phyloP scores from a whole-genome alignment of 306 rosid genomes.

The Benincasa hispida region DNA sequence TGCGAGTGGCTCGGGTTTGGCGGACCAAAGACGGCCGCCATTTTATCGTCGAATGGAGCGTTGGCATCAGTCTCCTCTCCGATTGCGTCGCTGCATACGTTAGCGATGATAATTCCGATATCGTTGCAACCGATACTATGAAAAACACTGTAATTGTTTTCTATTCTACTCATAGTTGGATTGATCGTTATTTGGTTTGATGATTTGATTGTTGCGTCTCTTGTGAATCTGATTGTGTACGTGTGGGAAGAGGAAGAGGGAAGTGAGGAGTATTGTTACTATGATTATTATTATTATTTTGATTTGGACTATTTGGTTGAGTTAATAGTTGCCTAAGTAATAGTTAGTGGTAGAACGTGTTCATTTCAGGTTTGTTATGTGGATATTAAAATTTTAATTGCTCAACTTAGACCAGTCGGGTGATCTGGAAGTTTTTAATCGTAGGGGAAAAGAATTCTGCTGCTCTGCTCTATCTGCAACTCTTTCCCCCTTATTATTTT shows the following conservation, averaged over 20 bases:
- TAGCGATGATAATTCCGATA: constrained; percentile 56
- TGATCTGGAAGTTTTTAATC: neutral
- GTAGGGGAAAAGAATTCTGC: neutral
- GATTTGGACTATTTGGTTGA: neutral
- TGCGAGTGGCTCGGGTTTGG: constrained; percentile 83
- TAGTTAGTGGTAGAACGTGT: neutral
- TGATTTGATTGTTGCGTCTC: neutral
- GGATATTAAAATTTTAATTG: neutral
- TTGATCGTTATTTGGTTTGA: neutral
- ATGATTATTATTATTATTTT: too few species aligned
- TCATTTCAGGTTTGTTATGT: neutral
- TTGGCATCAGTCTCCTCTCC: constrained; percentile 57
- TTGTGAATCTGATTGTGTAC: neutral
- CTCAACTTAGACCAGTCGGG: neutral
- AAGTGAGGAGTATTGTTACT: too few species aligned
- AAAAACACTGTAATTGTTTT: constrained; percentile 61
- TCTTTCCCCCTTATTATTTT: neutral
- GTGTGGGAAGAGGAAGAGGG: neutral
- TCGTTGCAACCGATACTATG: constrained; percentile 91
- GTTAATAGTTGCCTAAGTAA: neutral
- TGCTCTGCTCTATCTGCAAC: neutral
- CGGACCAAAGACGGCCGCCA: constrained; percentile 40
- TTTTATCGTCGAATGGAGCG: constrained; percentile 75
- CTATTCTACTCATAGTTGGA: neutral
- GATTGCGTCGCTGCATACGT: constrained; percentile 58